These are phyloP conservation scores for Silene vulgaris DNA, from an alignment of 179 eudicot genomes.

Conservation along the genomic window DNA sequence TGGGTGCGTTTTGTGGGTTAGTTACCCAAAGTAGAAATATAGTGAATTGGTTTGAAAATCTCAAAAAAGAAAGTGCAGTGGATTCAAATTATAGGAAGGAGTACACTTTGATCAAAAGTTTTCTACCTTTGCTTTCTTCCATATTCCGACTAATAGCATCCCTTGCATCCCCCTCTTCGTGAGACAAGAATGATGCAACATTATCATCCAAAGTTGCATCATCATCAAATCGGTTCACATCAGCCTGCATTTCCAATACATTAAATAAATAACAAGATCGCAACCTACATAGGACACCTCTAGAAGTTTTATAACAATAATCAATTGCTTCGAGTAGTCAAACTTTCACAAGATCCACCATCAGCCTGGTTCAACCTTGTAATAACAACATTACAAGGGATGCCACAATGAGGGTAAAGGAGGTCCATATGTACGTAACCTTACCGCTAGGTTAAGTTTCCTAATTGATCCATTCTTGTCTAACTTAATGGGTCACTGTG, in stretches of 20 bases:
- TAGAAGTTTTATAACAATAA: not conserved
- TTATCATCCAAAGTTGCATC: constrained; percentile 84
- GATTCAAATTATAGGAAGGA: not conserved
- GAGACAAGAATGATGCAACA: constrained; percentile 90
- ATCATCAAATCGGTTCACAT: constrained; percentile 76
- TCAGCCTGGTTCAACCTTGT: not conserved
- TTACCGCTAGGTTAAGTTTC: not conserved
- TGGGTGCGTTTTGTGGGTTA: not conserved
- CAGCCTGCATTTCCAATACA: constrained; percentile 56
- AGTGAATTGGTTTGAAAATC: not conserved
- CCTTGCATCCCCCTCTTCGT: constrained; percentile 82
- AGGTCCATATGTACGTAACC: not conserved
- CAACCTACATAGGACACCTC: not conserved
- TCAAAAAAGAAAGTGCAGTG: not conserved
- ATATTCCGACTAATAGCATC: constrained; percentile 75
- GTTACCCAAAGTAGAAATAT: not conserved
- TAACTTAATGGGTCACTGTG: not conserved
- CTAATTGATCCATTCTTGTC: not conserved
- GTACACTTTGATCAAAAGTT: not conserved
- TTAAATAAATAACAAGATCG: constrained; percentile 8
- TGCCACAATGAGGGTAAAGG: constrained; percentile 2
- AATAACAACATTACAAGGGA: not conserved
- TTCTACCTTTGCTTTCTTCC: constrained; percentile 83
- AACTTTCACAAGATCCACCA: constrained; percentile 7
- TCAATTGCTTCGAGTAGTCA: not conserved